Evolutionary conservation across 352 stramenopile species (phyloP).

Genomic region (Phytophthora colocasiae): DNA sequence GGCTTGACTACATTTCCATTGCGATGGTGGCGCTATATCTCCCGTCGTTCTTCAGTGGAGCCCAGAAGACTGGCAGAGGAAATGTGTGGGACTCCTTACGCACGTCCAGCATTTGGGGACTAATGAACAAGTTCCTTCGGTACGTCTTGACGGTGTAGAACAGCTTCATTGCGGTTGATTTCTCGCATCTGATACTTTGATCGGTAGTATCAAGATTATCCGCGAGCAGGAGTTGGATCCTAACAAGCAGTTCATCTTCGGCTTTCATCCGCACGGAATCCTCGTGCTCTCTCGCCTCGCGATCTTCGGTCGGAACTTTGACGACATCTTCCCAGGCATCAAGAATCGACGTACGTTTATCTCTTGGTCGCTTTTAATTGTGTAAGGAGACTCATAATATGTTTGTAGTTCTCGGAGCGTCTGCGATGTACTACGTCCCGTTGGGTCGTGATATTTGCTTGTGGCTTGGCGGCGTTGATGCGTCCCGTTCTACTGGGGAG

Average conservation of each 20-base stretch:
- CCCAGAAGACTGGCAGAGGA: conserved; percentile 42
- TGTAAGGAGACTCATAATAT: background rate
- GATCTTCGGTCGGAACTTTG: conserved; percentile 48
- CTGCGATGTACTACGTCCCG: conserved; percentile 65
- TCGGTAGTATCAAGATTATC: conserved; percentile 40
- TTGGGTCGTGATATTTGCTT: conserved; percentile 61
- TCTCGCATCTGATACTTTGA: background rate
- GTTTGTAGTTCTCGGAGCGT: conserved; percentile 48
- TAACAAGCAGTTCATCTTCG: conserved; percentile 55
- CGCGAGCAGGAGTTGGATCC: conserved; percentile 43
- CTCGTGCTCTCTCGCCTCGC: conserved; percentile 52
- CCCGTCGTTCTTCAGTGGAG: conserved; percentile 49
- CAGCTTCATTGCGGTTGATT: background rate
- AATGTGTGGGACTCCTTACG: conserved; percentile 44
- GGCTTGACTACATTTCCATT: conserved; percentile 42
- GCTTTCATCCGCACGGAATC: conserved; percentile 59
- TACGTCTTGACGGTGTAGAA: conserved; percentile 2
- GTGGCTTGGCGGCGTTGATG: conserved; percentile 55
- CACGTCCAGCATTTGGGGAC: conserved; percentile 37
- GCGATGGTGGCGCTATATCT: conserved; percentile 48
- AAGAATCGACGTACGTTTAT: conserved; percentile 17
- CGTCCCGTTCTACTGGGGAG: conserved; percentile 39
- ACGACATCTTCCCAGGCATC: conserved; percentile 41
- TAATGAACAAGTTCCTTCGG: conserved; percentile 46
- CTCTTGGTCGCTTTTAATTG: background rate